These are phyloP conservation scores for Brasenia schreberi DNA, from an alignment of 164 flowering plant genomes.

Conservation along the genomic window DNA sequence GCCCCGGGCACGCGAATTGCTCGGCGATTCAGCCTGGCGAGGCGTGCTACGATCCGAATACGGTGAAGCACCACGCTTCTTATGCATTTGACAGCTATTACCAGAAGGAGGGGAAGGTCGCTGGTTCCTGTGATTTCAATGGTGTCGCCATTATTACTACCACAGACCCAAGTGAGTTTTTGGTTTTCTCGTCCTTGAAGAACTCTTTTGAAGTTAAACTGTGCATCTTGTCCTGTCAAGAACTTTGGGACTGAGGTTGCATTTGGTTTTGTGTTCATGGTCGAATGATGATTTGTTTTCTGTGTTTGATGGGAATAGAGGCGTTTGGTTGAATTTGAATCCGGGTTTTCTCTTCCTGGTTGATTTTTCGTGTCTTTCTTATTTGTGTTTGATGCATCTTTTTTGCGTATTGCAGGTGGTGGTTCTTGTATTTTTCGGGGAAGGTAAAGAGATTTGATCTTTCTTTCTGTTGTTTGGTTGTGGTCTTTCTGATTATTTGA, in stretches of 20 bases:
- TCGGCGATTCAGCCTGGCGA: conserved; percentile 94
- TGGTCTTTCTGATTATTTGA: neutral
- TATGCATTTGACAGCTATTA: conserved; percentile 94
- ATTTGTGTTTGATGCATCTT: neutral
- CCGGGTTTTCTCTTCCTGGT: neutral
- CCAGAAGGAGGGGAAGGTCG: conserved; percentile 54
- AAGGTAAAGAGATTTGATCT: neutral
- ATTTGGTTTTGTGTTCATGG: neutral
- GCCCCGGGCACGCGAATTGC: conserved; percentile 91
- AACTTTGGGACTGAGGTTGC: neutral
- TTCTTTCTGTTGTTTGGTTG: neutral
- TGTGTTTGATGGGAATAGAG: neutral
- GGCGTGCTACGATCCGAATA: conserved; percentile 71
- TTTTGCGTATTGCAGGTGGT: neutral
- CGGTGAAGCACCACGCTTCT: conserved; percentile 73
- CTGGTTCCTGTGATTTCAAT: conserved; percentile 89
- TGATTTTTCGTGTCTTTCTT: neutral
- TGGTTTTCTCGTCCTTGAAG: neutral
- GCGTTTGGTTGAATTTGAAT: neutral
- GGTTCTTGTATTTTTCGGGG: neutral
- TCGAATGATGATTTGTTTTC: neutral
- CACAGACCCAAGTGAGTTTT: conserved; percentile 82
- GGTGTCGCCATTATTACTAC: conserved; percentile 93
- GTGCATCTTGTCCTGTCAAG: neutral
- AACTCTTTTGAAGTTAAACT: neutral